A percentile compares a stretch with the other conserved stretches of the same genome.
phyloP scores from a whole-genome alignment of 495 filamentous ascomycete genomes.

The Achaetomiella virescens region DNA sequence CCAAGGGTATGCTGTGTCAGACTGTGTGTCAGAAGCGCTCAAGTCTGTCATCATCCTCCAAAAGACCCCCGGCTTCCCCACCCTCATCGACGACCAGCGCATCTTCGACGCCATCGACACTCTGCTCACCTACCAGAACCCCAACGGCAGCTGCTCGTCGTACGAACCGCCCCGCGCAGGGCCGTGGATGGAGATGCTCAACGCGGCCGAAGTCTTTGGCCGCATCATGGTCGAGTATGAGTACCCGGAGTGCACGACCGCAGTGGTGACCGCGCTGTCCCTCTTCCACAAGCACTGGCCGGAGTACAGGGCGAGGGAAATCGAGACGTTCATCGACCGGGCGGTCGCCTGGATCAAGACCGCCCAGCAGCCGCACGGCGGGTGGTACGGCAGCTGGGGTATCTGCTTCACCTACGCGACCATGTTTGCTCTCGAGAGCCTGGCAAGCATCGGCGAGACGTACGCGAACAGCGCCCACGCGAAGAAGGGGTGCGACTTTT shows the following conservation, averaged over 20 bases:
- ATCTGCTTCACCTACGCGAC: constrained; percentile 96
- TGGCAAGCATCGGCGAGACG: constrained; percentile 73
- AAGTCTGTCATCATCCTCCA: constrained; percentile 85
- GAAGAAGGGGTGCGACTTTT: constrained; percentile 74
- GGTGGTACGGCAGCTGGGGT: constrained; percentile 96
- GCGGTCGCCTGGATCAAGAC: constrained; percentile 77
- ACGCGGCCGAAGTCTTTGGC: constrained; percentile 95
- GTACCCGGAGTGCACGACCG: constrained; percentile 95
- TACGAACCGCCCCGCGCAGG: constrained; percentile 82
- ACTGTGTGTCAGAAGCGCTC: constrained; percentile 86
- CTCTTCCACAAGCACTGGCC: constrained; percentile 79
- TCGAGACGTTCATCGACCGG: constrained; percentile 58
- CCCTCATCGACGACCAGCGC: constrained; percentile 64
- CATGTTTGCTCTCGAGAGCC: constrained; percentile 88
- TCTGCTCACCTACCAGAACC: constrained; percentile 85
- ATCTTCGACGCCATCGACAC: constrained; percentile 86
- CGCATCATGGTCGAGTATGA: constrained; percentile 98
- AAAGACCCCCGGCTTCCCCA: constrained; percentile 66
- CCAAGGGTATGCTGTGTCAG: constrained; percentile 92
- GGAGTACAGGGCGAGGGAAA: constrained; percentile 68
- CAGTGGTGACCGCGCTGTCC: constrained; percentile 81
- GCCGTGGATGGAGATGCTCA: constrained; percentile 71
- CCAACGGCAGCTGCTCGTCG: constrained; percentile 79
- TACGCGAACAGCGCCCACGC: constrained; percentile 67
- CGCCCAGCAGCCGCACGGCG: constrained; percentile 72